A percentile compares a stretch with the other conserved stretches of the same genome.
Conservation (phyloP, 2,329 filamentous ascomycete species). For the Colletotrichum sp. region DNA sequence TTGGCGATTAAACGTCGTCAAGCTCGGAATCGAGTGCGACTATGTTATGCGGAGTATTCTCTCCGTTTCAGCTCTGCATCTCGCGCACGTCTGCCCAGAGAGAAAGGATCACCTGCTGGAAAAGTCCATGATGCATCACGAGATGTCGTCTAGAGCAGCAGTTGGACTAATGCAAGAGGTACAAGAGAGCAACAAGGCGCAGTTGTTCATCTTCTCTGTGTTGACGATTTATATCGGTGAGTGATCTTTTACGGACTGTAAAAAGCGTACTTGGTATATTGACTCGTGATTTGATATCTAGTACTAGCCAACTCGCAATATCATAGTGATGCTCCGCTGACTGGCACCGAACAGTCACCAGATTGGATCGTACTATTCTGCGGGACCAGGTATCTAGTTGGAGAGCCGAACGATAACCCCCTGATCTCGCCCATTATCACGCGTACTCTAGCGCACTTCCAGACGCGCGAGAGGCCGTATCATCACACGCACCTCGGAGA, state of each 20-base stretch:
- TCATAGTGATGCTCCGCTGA: constrained; percentile 6
- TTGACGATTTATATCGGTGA: constrained; percentile 21
- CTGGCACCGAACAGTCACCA: constrained; percentile 1
- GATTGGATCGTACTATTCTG: constrained; percentile 26
- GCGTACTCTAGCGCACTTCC: constrained; percentile 9
- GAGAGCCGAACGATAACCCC: neutral
- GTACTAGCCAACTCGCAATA: constrained; percentile 19
- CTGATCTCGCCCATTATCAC: constrained; percentile 18
- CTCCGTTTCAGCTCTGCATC: constrained; percentile 53
- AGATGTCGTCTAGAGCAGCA: constrained; percentile 32
- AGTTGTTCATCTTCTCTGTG: constrained; percentile 20
- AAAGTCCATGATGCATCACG: constrained; percentile 28
- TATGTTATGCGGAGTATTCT: constrained; percentile 55
- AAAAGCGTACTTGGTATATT: neutral
- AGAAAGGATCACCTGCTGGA: constrained; percentile 13
- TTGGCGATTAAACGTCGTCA: constrained; percentile 52
- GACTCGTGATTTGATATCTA: neutral
- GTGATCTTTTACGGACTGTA: neutral
- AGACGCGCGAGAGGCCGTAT: constrained; percentile 11
- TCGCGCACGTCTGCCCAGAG: constrained; percentile 37
- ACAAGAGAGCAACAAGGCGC: constrained; percentile 14
- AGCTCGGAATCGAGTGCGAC: constrained; percentile 48
- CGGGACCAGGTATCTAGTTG: constrained; percentile 14
- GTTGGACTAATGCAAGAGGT: constrained; percentile 28
- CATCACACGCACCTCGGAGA: constrained; percentile 25